Evolutionary conservation across 768 basidiomycete genomes (phyloP), one percentile per base, ranked within the genome.

Genomic region (Phlegmacium glaucopus): DNA sequence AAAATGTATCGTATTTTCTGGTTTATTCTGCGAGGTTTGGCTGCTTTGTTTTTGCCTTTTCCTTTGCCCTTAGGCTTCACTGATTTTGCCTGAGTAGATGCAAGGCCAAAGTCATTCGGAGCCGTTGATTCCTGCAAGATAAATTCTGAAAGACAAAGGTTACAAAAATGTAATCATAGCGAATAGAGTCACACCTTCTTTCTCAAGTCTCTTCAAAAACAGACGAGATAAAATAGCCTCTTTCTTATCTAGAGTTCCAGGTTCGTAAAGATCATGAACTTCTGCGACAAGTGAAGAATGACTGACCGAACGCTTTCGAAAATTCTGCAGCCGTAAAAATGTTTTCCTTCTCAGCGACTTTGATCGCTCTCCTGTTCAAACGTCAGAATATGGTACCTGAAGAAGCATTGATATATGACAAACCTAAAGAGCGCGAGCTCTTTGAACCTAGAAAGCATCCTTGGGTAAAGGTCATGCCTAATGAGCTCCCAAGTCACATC

Each of bases 381-480:
- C 7, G 32, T 13, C 30, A 29, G 44, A 22, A 22, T 26, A 42
- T 29, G 13, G 16, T 38, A 15, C 26, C 1, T 16, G 40, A 42
- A 36, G 36, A 18, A 11, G 29, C 9, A n/a, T 34, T 26, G 28
- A n/a, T 22, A n/a, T 9, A 27, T 42, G 6, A 39, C 53, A 43
- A 39, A 85, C 89, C 89, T 79, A 61, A 88, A 87, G 25, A 83
- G 70, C 1, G 86, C 80, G 17, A 92, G 70, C 40, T 85, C 83
- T 55, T 77, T 77, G 65, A 81, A 88, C 49, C 81, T 82, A 9
- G 74, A 71, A 25, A 86, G 69, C 65, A 87, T 79, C 46, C 62
- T 61, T 42, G 79, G 75, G 55, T 83, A 82, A 29, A 80, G 60
- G 51, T 77, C 75, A 32, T 73, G 67, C 47, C 79, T 75, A 56